phyloP scores from a whole-genome alignment of 768 basidiomycete species.

The Xerocomellus chrysenteron region DNA sequence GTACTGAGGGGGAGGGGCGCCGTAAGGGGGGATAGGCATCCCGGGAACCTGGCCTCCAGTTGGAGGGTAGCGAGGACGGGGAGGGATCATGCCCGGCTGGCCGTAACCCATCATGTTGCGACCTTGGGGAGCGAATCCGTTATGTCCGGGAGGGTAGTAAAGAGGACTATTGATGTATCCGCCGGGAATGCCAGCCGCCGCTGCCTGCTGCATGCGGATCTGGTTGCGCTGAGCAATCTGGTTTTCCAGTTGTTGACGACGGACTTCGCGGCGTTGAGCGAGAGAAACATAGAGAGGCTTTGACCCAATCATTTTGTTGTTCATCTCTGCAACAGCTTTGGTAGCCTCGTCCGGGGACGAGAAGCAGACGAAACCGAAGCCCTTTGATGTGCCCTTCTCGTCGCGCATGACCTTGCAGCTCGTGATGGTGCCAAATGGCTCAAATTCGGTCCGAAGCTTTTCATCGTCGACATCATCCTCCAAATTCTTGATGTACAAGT shows the following conservation, averaged over 20 bases:
- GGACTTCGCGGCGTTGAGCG: conserved; percentile 96
- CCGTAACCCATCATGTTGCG: conserved; percentile 76
- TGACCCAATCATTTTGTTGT: conserved; percentile 99
- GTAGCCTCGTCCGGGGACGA: conserved; percentile 98
- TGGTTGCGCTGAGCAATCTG: conserved; percentile 97
- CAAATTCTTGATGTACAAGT: conserved; percentile 99
- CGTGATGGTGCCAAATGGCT: conserved; percentile 95
- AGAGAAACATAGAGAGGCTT: conserved; percentile 99
- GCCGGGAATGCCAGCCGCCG: conserved; percentile 76
- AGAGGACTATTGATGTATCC: conserved; percentile 47
- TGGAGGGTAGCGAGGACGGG: conserved; percentile 81
- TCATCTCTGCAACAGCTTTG: conserved; percentile 98
- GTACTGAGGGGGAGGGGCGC: conserved; percentile 73
- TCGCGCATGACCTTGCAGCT: conserved; percentile 99
- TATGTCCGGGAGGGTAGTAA: conserved; percentile 77
- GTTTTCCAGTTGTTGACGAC: conserved; percentile 96
- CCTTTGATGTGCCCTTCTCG: conserved; percentile 89
- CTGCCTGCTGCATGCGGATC: conserved; percentile 94
- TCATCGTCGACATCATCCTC: conserved; percentile 99
- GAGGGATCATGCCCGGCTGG: conserved; percentile 85
- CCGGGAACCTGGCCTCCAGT: conserved; percentile 66
- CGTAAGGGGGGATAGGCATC: conserved; percentile 78
- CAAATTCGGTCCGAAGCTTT: conserved; percentile 93
- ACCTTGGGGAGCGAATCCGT: conserved; percentile 68
- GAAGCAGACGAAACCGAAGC: conserved; percentile 99